Conservation (phyloP, 768 basidiomycete species). For the Xerocomellus amylosporus region DNA sequence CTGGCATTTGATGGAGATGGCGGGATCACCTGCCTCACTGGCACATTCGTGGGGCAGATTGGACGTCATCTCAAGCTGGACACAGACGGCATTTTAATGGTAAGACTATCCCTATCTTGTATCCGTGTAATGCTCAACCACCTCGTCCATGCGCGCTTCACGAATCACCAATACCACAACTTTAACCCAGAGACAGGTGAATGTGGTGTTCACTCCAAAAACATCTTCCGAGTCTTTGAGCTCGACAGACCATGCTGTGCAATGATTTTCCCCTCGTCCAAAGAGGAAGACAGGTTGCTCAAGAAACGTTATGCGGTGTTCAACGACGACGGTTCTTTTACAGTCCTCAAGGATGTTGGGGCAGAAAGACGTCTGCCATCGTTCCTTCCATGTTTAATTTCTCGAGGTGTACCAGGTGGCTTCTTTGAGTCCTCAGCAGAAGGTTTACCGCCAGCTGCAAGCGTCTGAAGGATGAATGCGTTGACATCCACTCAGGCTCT, state of each 20-base stretch:
- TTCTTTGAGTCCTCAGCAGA: constrained; percentile 48
- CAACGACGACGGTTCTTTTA: constrained; percentile 95
- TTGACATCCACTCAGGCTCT: constrained; percentile 46
- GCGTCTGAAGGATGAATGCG: constrained; percentile 68
- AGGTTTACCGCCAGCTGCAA: constrained; percentile 56
- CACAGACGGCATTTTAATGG: constrained; percentile 96
- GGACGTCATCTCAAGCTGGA: constrained; percentile 96
- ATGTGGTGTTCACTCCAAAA: constrained; percentile 89
- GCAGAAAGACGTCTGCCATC: constrained; percentile 38
- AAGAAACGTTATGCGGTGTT: constrained; percentile 99
- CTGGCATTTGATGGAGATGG: constrained; percentile 99
- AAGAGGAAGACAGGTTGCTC: constrained; percentile 96
- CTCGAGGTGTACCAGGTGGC: constrained; percentile 65
- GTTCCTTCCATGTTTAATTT: constrained; percentile 73
- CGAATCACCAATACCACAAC: constrained; percentile 97
- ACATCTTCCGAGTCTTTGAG: constrained; percentile 88
- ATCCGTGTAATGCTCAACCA: constrained; percentile 99
- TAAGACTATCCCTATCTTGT: constrained; percentile 86
- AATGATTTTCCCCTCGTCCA: constrained; percentile 98
- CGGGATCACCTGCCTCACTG: constrained; percentile 96
- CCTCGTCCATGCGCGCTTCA: constrained; percentile 91
- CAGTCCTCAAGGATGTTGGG: constrained; percentile 84
- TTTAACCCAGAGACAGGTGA: constrained; percentile 80
- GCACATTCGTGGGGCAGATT: constrained; percentile 95
- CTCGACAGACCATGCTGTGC: constrained; percentile 97